Evolutionary conservation across 371 early-diverging fungal species (phyloP).

Genomic region (Mucor irregularis): DNA sequence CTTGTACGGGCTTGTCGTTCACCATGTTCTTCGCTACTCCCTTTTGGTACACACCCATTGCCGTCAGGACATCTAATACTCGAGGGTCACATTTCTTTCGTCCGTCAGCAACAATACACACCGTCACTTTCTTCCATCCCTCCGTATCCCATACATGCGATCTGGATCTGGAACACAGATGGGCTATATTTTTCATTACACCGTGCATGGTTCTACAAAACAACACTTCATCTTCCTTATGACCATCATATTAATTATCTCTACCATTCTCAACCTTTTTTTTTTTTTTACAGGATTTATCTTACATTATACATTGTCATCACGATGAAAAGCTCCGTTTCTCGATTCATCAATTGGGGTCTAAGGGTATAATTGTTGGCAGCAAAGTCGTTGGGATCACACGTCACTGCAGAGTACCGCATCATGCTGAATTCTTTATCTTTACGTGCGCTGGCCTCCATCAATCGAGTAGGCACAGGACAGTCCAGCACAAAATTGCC

Average conservation of each 20-base stretch:
- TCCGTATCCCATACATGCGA: slow-evolving; percentile 68
- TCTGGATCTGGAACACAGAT: slow-evolving; percentile 65
- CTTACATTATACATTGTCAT: slow-evolving; percentile 58
- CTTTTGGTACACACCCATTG: slow-evolving; percentile 72
- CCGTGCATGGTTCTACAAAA: slow-evolving; percentile 76
- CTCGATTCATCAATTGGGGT: slow-evolving; percentile 70
- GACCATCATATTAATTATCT: too few species aligned
- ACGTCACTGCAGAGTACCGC: slow-evolving; percentile 84
- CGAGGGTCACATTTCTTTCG: slow-evolving; percentile 65
- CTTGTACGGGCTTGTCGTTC: slow-evolving; percentile 58
- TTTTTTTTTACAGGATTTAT: too few species aligned
- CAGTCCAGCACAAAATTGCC: slow-evolving; percentile 77
- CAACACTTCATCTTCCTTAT: slow-evolving; percentile 57
- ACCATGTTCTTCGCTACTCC: slow-evolving; percentile 69
- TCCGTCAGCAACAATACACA: slow-evolving; percentile 85
- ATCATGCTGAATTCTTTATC: slow-evolving; percentile 71
- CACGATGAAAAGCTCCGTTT: slow-evolving; percentile 89
- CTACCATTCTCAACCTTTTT: too few species aligned
- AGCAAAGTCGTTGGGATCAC: slow-evolving; percentile 83
- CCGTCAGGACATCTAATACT: slow-evolving; percentile 54
- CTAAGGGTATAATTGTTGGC: slow-evolving; percentile 75
- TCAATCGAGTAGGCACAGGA: slow-evolving; percentile 64
- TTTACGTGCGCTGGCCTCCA: slow-evolving; percentile 54
- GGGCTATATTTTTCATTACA: slow-evolving; percentile 76
- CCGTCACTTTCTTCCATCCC: slow-evolving; percentile 85